Base-by-base conservation (phyloP, 208 protist species). In the Trypanosomatidae sp. region DNA sequence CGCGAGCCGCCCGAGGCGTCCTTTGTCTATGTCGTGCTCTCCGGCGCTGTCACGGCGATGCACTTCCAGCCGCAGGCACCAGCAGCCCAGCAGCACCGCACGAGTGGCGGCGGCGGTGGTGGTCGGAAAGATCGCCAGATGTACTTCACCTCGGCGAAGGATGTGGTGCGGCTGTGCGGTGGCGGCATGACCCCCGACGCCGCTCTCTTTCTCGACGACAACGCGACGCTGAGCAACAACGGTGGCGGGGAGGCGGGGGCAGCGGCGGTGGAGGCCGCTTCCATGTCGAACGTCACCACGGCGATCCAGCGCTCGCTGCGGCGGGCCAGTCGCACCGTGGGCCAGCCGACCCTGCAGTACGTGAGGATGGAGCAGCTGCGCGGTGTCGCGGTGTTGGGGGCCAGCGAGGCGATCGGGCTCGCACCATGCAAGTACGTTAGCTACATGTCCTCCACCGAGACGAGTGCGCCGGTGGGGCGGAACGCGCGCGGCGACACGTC, bases 11-110 rank as follows among this genome's bases (percentile, higher is more conserved):
- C 89, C 0, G 91, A 96, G 79, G 66, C 79, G 22, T 76, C 87
- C 33, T 94, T 94, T 74, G 88, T 94, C 9, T 91, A 96, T 69
- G 73, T 94, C 19, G 78, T 94, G 25, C 52, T 94, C 17, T 74
- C 52, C 22, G 91, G 91, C n/a, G 81, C 73, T 33, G 87, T 91
- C 25, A 80, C 76, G 25, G 86, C 86, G 12, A 81, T 82, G 56
- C 76, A 83, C 71, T 95, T 86, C 81, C 91, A 94, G 77, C 81
- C 80, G 15, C 86, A 91, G 64, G 19, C 49, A 30, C 60, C 64
- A 66, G n/a, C 60, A 64, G 67, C 49, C 28, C 55, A 68, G 15
- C 66, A 64, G 3, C 44, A 49, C 2, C 59, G 44, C 17, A 33
- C n/a, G n/a, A n/a, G 36, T 28, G 36, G 70, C 41, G 44, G 50